These are phyloP conservation scores for Torulaspora pretoriensis DNA, from an alignment of 1,139 yeast species.

Conservation along the genomic window DNA sequence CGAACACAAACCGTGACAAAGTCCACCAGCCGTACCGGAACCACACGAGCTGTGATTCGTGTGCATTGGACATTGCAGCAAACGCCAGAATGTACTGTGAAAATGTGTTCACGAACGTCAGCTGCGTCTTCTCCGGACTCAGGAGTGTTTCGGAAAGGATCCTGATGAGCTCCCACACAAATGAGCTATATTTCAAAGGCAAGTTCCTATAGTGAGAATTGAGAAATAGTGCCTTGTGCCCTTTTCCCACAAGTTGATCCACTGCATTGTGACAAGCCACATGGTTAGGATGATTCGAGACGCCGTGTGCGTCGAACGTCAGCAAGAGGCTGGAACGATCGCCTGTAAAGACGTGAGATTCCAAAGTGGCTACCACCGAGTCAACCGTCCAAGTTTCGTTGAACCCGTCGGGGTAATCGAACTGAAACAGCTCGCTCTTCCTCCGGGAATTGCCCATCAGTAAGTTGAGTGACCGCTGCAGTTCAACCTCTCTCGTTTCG, in stretches of 20 bases:
- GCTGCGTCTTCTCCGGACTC: constrained; percentile 26
- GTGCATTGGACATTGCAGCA: constrained; percentile 80
- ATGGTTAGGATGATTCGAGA: constrained; percentile 86
- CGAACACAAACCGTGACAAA: constrained; percentile 58
- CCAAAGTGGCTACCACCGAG: constrained; percentile 17
- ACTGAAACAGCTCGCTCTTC: constrained; percentile 40
- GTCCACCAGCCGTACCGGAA: constrained; percentile 86
- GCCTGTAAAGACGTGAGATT: constrained; percentile 7
- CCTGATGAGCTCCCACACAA: constrained; percentile 40
- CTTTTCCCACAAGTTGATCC: constrained; percentile 33
- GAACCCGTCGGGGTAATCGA: constrained; percentile 67
- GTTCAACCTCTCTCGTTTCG: constrained; percentile 52
- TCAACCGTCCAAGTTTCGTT: constrained; percentile 58
- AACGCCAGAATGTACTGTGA: constrained; percentile 56
- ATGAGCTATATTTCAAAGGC: constrained; percentile 33
- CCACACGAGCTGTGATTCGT: constrained; percentile 92
- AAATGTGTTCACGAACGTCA: constrained; percentile 34
- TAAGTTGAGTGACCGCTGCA: constrained; percentile 51
- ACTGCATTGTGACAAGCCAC: constrained; percentile 60
- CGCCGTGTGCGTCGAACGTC: constrained; percentile 81
- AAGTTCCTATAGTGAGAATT: constrained; percentile 14
- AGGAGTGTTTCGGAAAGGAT: constrained; percentile 2
- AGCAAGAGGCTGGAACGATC: constrained; percentile 44
- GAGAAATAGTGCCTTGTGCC: constrained; percentile 7
- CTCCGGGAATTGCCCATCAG: constrained; percentile 54